Conservation (phyloP, 1,284 basidiomycete species). For the Moniliella sp. region DNA sequence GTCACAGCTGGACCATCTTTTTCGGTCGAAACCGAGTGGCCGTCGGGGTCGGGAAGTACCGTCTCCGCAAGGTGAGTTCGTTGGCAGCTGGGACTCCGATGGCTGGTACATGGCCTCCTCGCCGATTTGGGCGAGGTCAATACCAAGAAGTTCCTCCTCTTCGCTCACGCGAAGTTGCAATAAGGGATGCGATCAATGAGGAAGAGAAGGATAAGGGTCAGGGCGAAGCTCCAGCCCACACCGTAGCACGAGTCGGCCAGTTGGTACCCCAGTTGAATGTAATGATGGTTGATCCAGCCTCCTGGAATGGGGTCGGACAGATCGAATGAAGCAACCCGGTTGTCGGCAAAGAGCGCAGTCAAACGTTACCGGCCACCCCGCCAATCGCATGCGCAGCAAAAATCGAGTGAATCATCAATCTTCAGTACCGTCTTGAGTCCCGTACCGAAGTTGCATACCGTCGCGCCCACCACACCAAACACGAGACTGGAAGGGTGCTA, state of each 20-base stretch:
- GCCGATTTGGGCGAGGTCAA: constrained; percentile 80
- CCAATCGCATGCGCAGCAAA: constrained; percentile 75
- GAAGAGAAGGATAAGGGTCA: constrained; percentile 55
- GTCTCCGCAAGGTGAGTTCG: no score
- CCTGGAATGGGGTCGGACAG: constrained; percentile 45
- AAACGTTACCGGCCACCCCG: constrained; percentile 68
- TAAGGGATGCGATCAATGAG: constrained; percentile 77
- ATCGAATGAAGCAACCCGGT: constrained; percentile 61
- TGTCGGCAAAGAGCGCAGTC: constrained; percentile 68
- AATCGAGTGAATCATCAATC: constrained; percentile 41
- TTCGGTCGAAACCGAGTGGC: no score
- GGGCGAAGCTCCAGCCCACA: constrained; percentile 22
- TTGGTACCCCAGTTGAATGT: constrained; percentile 49
- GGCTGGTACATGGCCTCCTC: constrained; percentile 38
- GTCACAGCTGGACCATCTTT: no score
- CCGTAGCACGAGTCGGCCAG: constrained; percentile 49
- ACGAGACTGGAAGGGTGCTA: constrained; percentile 19
- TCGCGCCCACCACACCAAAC: constrained; percentile 52
- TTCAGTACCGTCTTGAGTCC: constrained; percentile 52
- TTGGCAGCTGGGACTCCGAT: no score
- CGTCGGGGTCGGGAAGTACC: no score
- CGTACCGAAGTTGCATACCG: constrained; percentile 75
- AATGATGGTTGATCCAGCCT: constrained; percentile 77
- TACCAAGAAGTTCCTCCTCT: constrained; percentile 69
- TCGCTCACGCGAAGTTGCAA: constrained; percentile 59